Conservation (phyloP, 768 basidiomycete species). For the Russula sp. region DNA sequence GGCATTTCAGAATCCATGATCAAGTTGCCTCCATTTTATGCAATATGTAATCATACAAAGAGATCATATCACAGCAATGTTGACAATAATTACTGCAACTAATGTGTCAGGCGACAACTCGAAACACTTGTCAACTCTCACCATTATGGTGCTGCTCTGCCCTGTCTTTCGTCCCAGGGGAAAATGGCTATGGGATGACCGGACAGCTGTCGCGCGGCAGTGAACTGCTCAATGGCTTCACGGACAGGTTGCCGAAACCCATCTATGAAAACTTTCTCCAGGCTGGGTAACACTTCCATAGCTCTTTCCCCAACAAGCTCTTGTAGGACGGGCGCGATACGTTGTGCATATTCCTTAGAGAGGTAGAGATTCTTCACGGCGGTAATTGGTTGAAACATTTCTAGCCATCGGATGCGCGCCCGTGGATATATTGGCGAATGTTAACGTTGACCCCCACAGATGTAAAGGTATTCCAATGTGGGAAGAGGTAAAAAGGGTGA, state of each 20-base stretch:
- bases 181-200: no score
- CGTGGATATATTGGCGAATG: background rate
- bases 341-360: background rate
- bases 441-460: background rate
- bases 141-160: no score
- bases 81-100: no score
- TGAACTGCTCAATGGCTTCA: background rate
- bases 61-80: no score
- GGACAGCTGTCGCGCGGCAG: no score
- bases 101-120: no score
- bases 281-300: background rate
- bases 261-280: background rate
- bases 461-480: background rate
- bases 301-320: background rate
- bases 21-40: no score
- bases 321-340: background rate
- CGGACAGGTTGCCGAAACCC: background rate
- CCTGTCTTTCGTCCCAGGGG: background rate
- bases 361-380: background rate
- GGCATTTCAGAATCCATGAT: no score
- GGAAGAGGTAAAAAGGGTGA: no score
- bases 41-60: no score
- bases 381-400: background rate
- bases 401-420: background rate
- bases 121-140: no score